A percentile compares a stretch with the other conserved stretches of the same genome.
Evolutionary conservation across 768 basidiomycete genomes (phyloP).

Genomic region (Boletus edulis): DNA sequence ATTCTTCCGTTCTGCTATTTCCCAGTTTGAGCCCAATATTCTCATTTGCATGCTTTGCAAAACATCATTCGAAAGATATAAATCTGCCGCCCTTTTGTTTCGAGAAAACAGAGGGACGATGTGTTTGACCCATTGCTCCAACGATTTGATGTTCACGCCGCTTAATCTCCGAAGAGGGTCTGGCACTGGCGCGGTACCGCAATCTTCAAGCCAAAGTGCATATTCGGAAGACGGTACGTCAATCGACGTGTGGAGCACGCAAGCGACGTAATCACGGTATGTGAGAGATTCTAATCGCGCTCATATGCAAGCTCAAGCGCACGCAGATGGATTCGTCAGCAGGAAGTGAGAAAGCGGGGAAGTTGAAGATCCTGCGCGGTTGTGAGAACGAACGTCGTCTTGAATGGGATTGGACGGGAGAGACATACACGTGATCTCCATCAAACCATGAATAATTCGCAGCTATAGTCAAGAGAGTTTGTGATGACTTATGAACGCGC

Average conservation of each 20-base stretch:
- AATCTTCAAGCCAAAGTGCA: not conserved
- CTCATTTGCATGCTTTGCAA: not conserved
- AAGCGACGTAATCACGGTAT: conserved; percentile 61
- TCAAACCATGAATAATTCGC: too few relatives aligned
- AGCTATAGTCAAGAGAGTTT: too few relatives aligned
- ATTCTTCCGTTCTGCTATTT: not conserved
- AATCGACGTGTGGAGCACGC: not conserved
- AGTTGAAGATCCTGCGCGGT: conserved; percentile 58
- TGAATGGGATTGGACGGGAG: not conserved
- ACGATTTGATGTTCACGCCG: not conserved
- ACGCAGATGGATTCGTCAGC: conserved; percentile 62
- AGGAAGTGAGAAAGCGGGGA: conserved; percentile 83
- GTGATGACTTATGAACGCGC: not conserved
- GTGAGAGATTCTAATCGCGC: conserved; percentile 90
- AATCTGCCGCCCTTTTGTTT: not conserved
- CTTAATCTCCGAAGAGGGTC: not conserved
- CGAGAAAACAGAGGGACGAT: not conserved
- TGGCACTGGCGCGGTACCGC: not conserved
- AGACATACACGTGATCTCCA: conserved; percentile 4
- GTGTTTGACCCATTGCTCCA: not conserved
- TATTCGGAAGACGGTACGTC: not conserved
- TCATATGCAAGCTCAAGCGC: conserved; percentile 91
- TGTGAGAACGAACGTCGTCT: not conserved
- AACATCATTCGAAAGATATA: not conserved
- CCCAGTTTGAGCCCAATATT: not conserved